phyloP scores from a whole-genome alignment of 495 filamentous ascomycete species.

The Penicillium pulvis region DNA sequence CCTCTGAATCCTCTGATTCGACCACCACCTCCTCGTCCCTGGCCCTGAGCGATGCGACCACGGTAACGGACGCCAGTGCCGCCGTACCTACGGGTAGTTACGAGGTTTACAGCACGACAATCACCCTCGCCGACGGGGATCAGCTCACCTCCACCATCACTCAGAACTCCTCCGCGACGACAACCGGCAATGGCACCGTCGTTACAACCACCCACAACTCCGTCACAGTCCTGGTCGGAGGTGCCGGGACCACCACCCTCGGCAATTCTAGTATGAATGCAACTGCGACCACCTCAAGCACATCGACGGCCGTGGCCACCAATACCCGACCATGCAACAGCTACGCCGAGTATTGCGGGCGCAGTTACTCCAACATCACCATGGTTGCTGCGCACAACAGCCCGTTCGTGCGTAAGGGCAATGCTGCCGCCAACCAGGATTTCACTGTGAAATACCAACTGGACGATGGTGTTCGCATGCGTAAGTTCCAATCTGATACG shows the following conservation, averaged over 20 bases:
- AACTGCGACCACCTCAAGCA: slow-evolving; percentile 36
- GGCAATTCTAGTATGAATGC: slow-evolving; percentile 51
- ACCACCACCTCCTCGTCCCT: slow-evolving; percentile 18
- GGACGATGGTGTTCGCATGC: slow-evolving; percentile 84
- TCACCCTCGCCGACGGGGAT: slow-evolving; percentile 32
- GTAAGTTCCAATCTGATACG: slow-evolving; percentile 32
- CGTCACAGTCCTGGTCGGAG: slow-evolving; percentile 42
- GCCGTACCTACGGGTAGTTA: slow-evolving; percentile 41
- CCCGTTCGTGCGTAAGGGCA: slow-evolving; percentile 69
- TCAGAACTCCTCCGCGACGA: slow-evolving; percentile 21
- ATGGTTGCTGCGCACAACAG: slow-evolving; percentile 86
- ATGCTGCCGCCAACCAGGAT: slow-evolving; percentile 77
- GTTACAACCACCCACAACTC: slow-evolving; percentile 37
- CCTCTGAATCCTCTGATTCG: slow-evolving; percentile 15
- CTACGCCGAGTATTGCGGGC: slow-evolving; percentile 78
- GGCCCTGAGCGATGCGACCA: slow-evolving; percentile 17
- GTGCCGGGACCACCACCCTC: slow-evolving; percentile 31
- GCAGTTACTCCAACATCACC: slow-evolving; percentile 88
- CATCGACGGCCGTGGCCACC: slow-evolving; percentile 50
- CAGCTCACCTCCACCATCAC: slow-evolving; percentile 21
- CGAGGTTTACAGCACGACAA: slow-evolving; percentile 41
- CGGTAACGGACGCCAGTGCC: slow-evolving; percentile 15
- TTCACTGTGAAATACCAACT: slow-evolving; percentile 71
- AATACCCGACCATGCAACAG: slow-evolving; percentile 84
- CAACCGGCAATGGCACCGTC: slow-evolving; percentile 36